Conservation (phyloP, 306 rosid species). For the Dryas alaskensis region DNA sequence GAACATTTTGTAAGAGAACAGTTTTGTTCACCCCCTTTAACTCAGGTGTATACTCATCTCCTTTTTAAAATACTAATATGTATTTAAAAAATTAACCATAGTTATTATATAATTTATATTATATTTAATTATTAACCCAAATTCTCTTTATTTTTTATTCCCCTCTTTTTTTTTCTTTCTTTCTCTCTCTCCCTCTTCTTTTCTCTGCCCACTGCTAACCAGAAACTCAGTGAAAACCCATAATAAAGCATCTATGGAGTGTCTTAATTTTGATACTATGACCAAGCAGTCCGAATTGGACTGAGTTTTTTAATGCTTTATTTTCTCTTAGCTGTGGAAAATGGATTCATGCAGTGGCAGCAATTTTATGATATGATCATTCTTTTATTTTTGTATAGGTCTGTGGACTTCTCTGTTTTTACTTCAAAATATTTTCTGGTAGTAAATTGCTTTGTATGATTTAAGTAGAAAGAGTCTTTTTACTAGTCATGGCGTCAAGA, state of each 20-base stretch:
- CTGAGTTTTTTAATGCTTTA: background rate
- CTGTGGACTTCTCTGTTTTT: constrained; percentile 1
- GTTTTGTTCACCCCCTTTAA: no score
- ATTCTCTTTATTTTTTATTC: no score
- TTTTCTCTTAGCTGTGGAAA: background rate
- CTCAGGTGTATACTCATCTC: no score
- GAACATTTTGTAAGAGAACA: no score
- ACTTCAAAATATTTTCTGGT: constrained; percentile 3
- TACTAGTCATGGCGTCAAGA: constrained; percentile 50
- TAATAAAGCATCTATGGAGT: background rate
- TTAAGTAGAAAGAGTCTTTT: constrained; percentile 19
- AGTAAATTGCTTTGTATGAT: constrained; percentile 23
- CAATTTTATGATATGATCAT: background rate
- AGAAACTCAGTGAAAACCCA: no score
- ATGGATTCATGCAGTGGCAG: background rate
- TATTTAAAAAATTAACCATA: no score
- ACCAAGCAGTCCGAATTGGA: background rate
- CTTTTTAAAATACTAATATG: no score
- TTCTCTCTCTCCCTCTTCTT: no score
- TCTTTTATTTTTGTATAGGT: constrained; percentile 13
- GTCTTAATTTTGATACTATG: background rate
- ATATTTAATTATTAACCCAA: no score
- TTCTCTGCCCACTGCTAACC: no score
- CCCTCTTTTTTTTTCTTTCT: no score
- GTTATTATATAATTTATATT: no score